Conservation (phyloP, 495 filamentous ascomycete species). For the Penicillium desertorum region DNA sequence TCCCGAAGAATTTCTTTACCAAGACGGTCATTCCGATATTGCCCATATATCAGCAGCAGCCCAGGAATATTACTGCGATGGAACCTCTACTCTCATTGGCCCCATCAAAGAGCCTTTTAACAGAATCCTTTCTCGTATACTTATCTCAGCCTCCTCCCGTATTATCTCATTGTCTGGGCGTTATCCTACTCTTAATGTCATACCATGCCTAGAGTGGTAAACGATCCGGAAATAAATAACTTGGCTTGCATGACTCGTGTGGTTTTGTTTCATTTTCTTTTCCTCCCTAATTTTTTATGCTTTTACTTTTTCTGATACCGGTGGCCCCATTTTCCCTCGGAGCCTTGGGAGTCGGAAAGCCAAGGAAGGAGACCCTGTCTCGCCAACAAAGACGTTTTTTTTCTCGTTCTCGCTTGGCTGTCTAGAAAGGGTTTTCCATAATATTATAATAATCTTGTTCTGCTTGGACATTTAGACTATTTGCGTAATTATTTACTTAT, state of each 20-base stretch:
- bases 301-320: background rate
- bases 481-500: background rate
- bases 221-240: conserved; percentile 13
- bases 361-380: conserved; percentile 10
- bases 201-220: conserved; percentile 9
- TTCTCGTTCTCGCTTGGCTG: background rate
- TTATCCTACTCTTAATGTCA: background rate
- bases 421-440: background rate
- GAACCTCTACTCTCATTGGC: conserved; percentile 2
- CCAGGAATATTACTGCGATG: conserved; percentile 14
- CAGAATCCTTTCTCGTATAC: background rate
- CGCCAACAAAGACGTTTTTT: conserved; percentile 4
- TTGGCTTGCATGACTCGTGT: conserved; percentile 30
- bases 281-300: background rate
- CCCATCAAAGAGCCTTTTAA: background rate
- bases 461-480: background rate
- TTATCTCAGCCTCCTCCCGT: background rate
- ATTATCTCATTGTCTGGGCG: background rate
- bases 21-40: conserved; percentile 2
- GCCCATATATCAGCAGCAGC: conserved; percentile 3
- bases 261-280: conserved; percentile 5
- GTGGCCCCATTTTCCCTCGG: conserved; percentile 9
- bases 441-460: background rate
- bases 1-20: background rate
- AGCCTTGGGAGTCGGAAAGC: background rate